Evolutionary conservation across 164 flowering plant genomes (phyloP).

Genomic region (Chimonanthus praecox): DNA sequence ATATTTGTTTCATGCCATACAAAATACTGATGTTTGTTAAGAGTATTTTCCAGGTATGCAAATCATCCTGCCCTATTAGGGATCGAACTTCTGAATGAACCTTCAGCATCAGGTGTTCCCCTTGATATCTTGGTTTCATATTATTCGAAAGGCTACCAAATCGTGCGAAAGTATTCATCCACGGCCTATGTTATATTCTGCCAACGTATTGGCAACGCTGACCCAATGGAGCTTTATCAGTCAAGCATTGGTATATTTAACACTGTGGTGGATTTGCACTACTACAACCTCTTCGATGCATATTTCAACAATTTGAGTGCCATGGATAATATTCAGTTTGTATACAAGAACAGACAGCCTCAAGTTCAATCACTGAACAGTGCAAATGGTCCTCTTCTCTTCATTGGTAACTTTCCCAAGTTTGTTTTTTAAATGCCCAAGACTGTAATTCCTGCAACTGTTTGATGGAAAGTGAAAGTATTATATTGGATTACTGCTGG

Average conservation of each 20-base stretch:
- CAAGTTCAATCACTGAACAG: slow-evolving; percentile 53
- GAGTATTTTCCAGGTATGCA: slow-evolving; percentile 48
- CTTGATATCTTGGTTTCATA: slow-evolving; percentile 54
- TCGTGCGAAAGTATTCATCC: slow-evolving; percentile 63
- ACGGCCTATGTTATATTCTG: slow-evolving; percentile 71
- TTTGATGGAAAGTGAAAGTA: background rate
- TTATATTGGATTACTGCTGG: background rate
- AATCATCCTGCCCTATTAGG: slow-evolving; percentile 73
- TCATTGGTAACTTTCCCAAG: slow-evolving; percentile 47
- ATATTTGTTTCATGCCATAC: background rate
- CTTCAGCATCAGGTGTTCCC: slow-evolving; percentile 58
- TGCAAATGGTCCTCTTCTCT: slow-evolving; percentile 74
- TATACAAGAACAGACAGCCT: slow-evolving; percentile 54
- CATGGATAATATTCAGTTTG: slow-evolving; percentile 50
- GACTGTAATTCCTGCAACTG: background rate
- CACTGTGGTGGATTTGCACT: slow-evolving; percentile 79
- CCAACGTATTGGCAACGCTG: slow-evolving; percentile 87
- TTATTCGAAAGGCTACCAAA: slow-evolving; percentile 69
- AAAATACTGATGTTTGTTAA: background rate
- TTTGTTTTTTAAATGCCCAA: background rate
- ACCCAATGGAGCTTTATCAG: slow-evolving; percentile 71
- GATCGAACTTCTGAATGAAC: slow-evolving; percentile 84
- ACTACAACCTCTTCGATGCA: slow-evolving; percentile 71
- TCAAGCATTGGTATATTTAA: slow-evolving; percentile 57
- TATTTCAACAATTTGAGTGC: slow-evolving; percentile 55